Evolutionary conservation across 2,329 filamentous ascomycete genomes (phyloP).

Genomic region (Aspergillus oerlinghausenensis): DNA sequence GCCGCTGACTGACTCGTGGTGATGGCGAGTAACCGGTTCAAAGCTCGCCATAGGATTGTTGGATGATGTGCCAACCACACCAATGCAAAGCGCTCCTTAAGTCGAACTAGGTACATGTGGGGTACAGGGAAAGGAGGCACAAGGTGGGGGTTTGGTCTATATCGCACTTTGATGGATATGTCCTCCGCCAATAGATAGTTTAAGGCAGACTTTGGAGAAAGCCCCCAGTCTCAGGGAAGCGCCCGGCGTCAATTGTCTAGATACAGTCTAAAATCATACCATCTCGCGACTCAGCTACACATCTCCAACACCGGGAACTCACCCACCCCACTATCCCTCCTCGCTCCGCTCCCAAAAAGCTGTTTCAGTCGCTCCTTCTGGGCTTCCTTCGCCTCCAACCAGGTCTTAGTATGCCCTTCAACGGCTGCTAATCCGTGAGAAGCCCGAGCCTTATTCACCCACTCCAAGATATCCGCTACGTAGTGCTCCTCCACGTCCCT

Average conservation of each 20-base stretch:
- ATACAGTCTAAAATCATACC: too few species aligned
- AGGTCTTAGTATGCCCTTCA: conserved; percentile 28
- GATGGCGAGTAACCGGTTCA: background rate
- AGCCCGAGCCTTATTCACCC: conserved; percentile 29
- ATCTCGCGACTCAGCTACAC: conserved; percentile 1
- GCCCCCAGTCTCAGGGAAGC: too few species aligned
- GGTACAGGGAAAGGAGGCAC: too few species aligned
- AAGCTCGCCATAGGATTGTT: background rate
- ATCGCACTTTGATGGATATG: too few species aligned
- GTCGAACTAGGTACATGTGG: too few species aligned
- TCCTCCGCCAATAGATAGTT: background rate
- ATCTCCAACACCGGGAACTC: conserved; percentile 6
- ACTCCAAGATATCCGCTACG: conserved; percentile 29
- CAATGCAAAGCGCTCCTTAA: too few species aligned
- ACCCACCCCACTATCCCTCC: conserved; percentile 12
- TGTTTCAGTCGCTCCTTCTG: conserved; percentile 20
- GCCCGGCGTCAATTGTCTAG: too few species aligned
- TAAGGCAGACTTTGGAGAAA: too few species aligned
- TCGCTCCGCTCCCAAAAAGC: conserved; percentile 3
- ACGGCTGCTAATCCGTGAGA: conserved; percentile 17
- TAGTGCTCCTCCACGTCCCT: conserved; percentile 32
- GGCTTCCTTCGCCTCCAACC: conserved; percentile 24
- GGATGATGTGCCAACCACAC: background rate
- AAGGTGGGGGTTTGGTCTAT: too few species aligned
- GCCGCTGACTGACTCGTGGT: background rate